Evolutionary conservation across 1,139 yeast species (phyloP).

Genomic region (Sporopachydermia cereana): DNA sequence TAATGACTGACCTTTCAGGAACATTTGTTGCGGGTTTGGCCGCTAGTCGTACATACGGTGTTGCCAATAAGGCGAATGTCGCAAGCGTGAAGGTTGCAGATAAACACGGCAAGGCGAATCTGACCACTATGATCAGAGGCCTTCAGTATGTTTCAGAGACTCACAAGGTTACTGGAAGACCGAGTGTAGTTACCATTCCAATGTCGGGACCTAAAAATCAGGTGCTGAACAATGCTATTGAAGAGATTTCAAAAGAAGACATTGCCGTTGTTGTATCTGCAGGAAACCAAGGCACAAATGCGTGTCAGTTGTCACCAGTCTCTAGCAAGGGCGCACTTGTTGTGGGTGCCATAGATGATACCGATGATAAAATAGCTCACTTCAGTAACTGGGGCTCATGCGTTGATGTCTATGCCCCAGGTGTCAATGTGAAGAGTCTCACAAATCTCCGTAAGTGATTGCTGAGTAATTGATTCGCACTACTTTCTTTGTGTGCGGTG

Average conservation of each 20-base stretch:
- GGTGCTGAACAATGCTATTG: conserved; percentile 60
- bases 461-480: too few relatives aligned
- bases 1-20: conserved; percentile 29
- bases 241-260: conserved; percentile 60
- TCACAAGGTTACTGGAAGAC: conserved; percentile 21
- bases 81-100: conserved; percentile 66
- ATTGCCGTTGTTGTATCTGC: conserved; percentile 80
- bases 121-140: conserved; percentile 18
- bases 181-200: conserved; percentile 70
- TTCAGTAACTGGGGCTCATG: conserved; percentile 87
- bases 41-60: conserved; percentile 70
- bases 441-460: conserved; percentile 14
- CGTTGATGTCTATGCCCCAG: conserved; percentile 77
- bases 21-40: conserved; percentile 90
- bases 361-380: conserved; percentile 51
- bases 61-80: conserved; percentile 54
- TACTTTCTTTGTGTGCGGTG: too few relatives aligned
- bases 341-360: conserved; percentile 79
- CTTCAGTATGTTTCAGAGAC: not conserved
- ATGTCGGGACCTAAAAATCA: conserved; percentile 60
- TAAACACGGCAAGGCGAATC: conserved; percentile 50
- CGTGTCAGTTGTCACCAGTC: conserved; percentile 75
- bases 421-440: conserved; percentile 50
- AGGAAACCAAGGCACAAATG: conserved; percentile 68
- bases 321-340: conserved; percentile 61